Evolutionary conservation across 2,329 filamentous ascomycete species (phyloP), one percentile per base, ranked within the genome.

Genomic region (Rutstroemia sp.): DNA sequence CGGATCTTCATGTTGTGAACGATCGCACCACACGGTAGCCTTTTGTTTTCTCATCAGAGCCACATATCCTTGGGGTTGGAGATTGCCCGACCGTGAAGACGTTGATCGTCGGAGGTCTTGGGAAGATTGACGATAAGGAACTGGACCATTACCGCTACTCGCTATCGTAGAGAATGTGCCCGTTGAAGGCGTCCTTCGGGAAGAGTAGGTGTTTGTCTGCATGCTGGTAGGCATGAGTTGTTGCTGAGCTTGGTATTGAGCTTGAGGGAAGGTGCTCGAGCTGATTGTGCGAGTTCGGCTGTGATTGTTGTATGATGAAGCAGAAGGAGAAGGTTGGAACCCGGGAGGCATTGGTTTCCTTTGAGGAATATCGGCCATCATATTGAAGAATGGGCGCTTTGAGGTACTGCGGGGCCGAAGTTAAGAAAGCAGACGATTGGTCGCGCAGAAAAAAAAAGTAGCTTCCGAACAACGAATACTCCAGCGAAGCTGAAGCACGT

Each of bases 21-120:
- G 87, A 70, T 97, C 94, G 75, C 92, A 96, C 94, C 94, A 99
- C 4, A 99, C 94, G 0, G 94, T 99, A 34, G 91, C 94, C 71
- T 97, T 97, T 73, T 99, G 94, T 71, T 92, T 92, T 61, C 94
- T 85, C 74, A 99, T 86, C n/a, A 96, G 79, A 38, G 94, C 92
- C 52, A 99, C 94, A 72, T 99, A 99, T 62, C 90, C 86, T n/a
- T 79, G 79, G 1, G 87, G 74, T 60, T 71, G 62, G 19, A 62
- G 65, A 23, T 71, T 69, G 48, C 75, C 76, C 21, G 90, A 95
- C 65, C 90, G 85, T 52, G 87, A 88, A 3, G 90, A 95, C 30
- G 85, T 89, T 27, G 90, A 95, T 63, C 91, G 83, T 59, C 88
- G 85, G 49, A 86, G 74, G 71, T 86, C 81, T 77, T 62, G 78